Base-by-base conservation (phyloP, 2,329 filamentous ascomycete genomes). In the Ceratocystis colombiana region DNA sequence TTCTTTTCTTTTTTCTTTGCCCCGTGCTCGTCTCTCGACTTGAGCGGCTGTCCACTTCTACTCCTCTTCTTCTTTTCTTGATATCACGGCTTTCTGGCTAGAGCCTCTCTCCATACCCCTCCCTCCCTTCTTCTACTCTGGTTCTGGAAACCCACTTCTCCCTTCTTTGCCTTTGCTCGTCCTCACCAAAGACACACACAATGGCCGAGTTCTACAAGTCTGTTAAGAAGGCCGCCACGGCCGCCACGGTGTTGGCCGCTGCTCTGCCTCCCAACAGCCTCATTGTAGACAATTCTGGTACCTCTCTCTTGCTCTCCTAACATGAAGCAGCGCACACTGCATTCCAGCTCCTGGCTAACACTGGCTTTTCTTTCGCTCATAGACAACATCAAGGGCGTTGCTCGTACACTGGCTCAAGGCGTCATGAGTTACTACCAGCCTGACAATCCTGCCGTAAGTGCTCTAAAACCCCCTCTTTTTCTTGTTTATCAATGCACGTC, bases 351-450 rank as follows among this genome's bases (percentile, higher is more conserved):
- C 25, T 2, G 28, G 20, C 37, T 25, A 44, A 45, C 70, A 88
- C 85, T 76, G 44, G 25, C 50, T 12, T 22, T 10, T 55, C 50
- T 30, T 28, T 25, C n/a, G 48, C 48, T n/a, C 15, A 10, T 55
- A 55, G 50, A 57, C n/a, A 88, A 85, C 0, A 80, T 89, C 71
- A 82, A 81, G 69, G 77, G 78, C 68, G 85, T 84, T 5, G 81
- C 86, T 20, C 82, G 80, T 69, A 82, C 80, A 1, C 75, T 88
- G 64, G 85, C 85, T 4, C 77, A 79, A 63, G 84, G 80, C 61
- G 77, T 85, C 71, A 84, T 88, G 78, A 78, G 78, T 53, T 87
- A 84, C 73, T 89, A 88, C 74, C 79, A 78, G 1, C 86, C 86
- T 62, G 86, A 87, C 71, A 75, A 68, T 48, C 44, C 67, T 33